Evolutionary conservation across 495 filamentous ascomycete genomes (phyloP).

Genomic region (Rusavskia elegans): DNA sequence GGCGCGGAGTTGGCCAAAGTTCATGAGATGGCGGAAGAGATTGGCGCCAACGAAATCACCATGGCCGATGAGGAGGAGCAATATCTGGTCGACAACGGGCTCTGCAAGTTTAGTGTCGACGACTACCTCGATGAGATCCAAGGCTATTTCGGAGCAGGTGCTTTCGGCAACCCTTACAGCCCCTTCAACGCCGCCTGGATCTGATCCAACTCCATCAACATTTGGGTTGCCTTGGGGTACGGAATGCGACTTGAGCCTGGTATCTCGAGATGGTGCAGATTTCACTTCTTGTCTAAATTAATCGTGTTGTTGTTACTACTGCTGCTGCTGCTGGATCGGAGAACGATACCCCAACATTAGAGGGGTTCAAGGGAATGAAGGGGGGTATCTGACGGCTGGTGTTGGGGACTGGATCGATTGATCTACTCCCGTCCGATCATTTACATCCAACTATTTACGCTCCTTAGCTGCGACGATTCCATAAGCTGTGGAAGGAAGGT

Average conservation of each 20-base stretch:
- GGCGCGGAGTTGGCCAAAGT: slow-evolving; percentile 35
- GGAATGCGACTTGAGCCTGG: neutral
- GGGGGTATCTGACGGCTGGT: slow-evolving; percentile 1
- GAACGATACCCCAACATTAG: neutral
- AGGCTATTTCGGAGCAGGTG: slow-evolving; percentile 38
- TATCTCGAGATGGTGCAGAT: neutral
- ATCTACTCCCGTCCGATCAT: slow-evolving; percentile 4
- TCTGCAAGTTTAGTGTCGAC: slow-evolving; percentile 58
- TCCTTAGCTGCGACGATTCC: slow-evolving; percentile 8
- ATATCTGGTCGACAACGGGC: slow-evolving; percentile 44
- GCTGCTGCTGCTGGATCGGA: neutral
- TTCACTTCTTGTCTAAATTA: slow-evolving; percentile 1
- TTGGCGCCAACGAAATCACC: slow-evolving; percentile 40
- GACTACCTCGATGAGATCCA: slow-evolving; percentile 79
- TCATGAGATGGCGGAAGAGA: slow-evolving; percentile 69
- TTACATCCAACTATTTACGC: slow-evolving; percentile 7
- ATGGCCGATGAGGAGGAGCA: slow-evolving; percentile 54
- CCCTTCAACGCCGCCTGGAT: slow-evolving; percentile 27
- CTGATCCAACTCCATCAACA: slow-evolving; percentile 7
- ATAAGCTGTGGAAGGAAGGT: neutral
- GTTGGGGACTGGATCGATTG: neutral
- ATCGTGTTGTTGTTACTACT: neutral
- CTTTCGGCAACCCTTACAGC: slow-evolving; percentile 30
- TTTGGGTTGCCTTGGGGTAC: neutral
- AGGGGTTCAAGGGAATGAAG: neutral